Evolutionary conservation across 495 filamentous ascomycete genomes (phyloP), one percentile per base, ranked within the genome.

Genomic region (Aspergillus steynii): DNA sequence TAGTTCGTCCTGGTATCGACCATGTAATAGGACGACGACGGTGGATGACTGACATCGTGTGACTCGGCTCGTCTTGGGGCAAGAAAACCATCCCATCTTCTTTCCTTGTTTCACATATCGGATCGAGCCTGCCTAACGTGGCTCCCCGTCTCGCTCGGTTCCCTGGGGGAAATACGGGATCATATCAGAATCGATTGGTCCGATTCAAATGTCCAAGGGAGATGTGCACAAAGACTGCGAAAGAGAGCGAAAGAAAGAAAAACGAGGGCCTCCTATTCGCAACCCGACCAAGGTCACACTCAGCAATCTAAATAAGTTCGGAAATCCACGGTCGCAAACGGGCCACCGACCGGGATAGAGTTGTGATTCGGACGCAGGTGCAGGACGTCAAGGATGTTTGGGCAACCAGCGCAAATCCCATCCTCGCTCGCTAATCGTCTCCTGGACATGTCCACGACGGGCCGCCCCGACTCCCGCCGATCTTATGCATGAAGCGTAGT

Each of bases 381-480:
- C 56, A 63, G 62, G 5, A 7, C 2, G 51, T 62, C 61, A 64
- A 58, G 64, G 63, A 62, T 58, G 61, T 53, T 64, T 65, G 62
- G 62, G 65, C 58, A 63, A 65, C 65, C 59, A 60, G 25, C 57
- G 50, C 56, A 20, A 20, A 20, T 20, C 20, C 20, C 20, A 25
- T 55, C 50, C 59, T 61, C 57, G 50, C 50, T 61, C 60, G 53
- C 63, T 66, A 69, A 61, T 66, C 59, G 61, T 61, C 62, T 63
- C 59, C 59, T 62, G 64, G 58, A 55, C 64, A 69, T 63, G 73
- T 76, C 73, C 71, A 70, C 60, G 74, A 77, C 77, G 75, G 75
- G 67, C 75, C 77, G 77, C 74, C 66, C 77, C 77, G 77, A 72
- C 68, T 78, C 74, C 75, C 75, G 75, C 74, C 73, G 75, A 79